Base-by-base conservation (phyloP, 257 asterid genomes). In the Cruciata laevipes region DNA sequence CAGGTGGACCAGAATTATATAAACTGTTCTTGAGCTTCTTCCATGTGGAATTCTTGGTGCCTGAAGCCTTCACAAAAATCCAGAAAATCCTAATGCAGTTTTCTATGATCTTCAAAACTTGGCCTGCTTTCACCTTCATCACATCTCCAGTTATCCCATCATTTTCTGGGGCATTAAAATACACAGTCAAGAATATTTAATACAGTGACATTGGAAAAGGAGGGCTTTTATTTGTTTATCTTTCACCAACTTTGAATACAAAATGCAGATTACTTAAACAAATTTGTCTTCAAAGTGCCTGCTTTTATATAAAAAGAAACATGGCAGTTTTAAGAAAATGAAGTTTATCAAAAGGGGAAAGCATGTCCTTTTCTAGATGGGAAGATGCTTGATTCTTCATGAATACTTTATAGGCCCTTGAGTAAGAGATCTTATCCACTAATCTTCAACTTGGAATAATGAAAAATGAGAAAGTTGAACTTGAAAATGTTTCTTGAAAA, bases 1-100 rank as follows among this genome's bases (percentile, higher is more conserved):
- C 82, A 4, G 74, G 72, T 3, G 85, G 75, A 40, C 14, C 63
- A 53, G 27, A 1, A 61, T 35, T 47, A 63, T 67, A 65, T 61
- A 61, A 74, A 61, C 67, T 44, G 4, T 49, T 56, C 38, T 74
- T 70, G 10, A 24, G 42, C 53, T 73, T 77, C 58, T 73, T 77
- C 88, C 85, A 78, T 38, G 14, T 33, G 3, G 79, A 2, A 70
- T 77, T 78, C 52, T 74, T 76, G 24, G 73, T 18, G 24, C 83
- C 55, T 47, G 55, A 83, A 53, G 72, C 69, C 67, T 68, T 73
- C 16, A 84, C 35, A 63, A 79, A 88, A 52, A 24, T 49, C 87
- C 81, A 79, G 32, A 88, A 83, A 9, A 83, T 81, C 53, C 74
- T 23, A 40, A 83, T 70, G 85, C 93, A 88, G 23, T 77, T 75